Evolutionary conservation across 2,329 filamentous ascomycete species (phyloP).

Genomic region (Calonectria naviculata): DNA sequence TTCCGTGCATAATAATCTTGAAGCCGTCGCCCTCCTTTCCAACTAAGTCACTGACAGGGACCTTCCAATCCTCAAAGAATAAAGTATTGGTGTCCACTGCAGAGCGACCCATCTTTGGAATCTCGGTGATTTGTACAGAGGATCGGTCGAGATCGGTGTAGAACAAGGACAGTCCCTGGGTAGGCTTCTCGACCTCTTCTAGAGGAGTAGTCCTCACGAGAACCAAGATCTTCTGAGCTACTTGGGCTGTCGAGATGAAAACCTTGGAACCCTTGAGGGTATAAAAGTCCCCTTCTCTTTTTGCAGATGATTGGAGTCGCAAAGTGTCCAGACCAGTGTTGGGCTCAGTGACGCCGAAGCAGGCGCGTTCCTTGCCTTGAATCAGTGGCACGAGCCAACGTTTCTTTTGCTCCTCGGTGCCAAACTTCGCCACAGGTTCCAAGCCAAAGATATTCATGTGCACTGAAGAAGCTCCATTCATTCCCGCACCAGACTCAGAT

Average conservation of each 20-base stretch:
- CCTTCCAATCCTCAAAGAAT: conserved; percentile 24
- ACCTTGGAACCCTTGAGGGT: conserved; percentile 20
- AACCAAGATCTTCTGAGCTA: conserved; percentile 23
- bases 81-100: conserved; percentile 21
- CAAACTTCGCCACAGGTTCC: conserved; percentile 25
- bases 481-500: conserved; percentile 22
- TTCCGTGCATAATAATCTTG: conserved; percentile 29
- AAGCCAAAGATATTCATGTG: conserved; percentile 29
- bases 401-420: conserved; percentile 15
- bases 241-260: conserved; percentile 23
- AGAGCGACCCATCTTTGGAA: conserved; percentile 22
- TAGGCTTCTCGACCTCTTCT: conserved; percentile 14
- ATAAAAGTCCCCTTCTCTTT: conserved; percentile 1
- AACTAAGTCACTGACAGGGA: conserved; percentile 12
- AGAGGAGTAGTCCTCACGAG: conserved; percentile 17
- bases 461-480: conserved; percentile 23
- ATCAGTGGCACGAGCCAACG: conserved; percentile 14
- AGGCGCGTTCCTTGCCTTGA: conserved; percentile 19
- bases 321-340: conserved; percentile 60
- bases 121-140: conserved; percentile 16
- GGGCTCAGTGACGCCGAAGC: conserved; percentile 66
- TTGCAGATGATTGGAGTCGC: conserved; percentile 10
- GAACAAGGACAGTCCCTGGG: conserved; percentile 18
- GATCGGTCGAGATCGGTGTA: conserved; percentile 22
- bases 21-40: conserved; percentile 26